phyloP scores from a whole-genome alignment of 1,284 basidiomycete genomes.

The Leccinum subfulvum region DNA sequence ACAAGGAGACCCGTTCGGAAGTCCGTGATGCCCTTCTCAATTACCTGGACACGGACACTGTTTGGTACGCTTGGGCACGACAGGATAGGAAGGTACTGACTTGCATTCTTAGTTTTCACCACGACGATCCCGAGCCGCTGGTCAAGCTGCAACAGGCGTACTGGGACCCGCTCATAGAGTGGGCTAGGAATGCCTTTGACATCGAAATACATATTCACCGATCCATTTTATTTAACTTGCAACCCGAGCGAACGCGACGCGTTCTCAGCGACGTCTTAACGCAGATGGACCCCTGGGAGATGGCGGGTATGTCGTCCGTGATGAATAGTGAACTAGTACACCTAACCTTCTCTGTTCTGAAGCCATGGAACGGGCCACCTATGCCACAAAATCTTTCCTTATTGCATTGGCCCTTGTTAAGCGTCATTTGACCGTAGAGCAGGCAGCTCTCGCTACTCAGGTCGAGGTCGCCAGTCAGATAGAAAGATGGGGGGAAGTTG shows the following conservation, averaged over 20 bases:
- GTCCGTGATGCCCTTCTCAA: slow-evolving; percentile 75
- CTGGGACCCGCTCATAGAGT: slow-evolving; percentile 88
- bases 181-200: slow-evolving; percentile 69
- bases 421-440: slow-evolving; percentile 74
- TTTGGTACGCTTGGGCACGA: slow-evolving; percentile 61
- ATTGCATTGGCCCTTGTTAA: slow-evolving; percentile 85
- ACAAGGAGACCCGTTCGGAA: slow-evolving; percentile 56
- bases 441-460: slow-evolving; percentile 83
- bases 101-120: slow-evolving; percentile 66
- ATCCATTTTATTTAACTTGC: slow-evolving; percentile 67
- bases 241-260: slow-evolving; percentile 65
- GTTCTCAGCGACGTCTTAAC: slow-evolving; percentile 60
- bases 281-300: slow-evolving; percentile 76
- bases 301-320: slow-evolving; percentile 69
- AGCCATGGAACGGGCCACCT: slow-evolving; percentile 92
- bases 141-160: slow-evolving; percentile 81
- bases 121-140: slow-evolving; percentile 73
- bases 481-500: slow-evolving; percentile 96
- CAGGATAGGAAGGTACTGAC: slow-evolving; percentile 8
- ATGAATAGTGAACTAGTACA: not conserved
- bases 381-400: slow-evolving; percentile 90
- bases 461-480: slow-evolving; percentile 97
- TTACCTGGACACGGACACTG: slow-evolving; percentile 94
- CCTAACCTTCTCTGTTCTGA: slow-evolving; percentile 8
- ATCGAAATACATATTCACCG: slow-evolving; percentile 68